Evolutionary conservation across 352 stramenopile genomes (phyloP), one percentile per base, ranked within the genome.

Genomic region (Phytopythium kandeliae): DNA sequence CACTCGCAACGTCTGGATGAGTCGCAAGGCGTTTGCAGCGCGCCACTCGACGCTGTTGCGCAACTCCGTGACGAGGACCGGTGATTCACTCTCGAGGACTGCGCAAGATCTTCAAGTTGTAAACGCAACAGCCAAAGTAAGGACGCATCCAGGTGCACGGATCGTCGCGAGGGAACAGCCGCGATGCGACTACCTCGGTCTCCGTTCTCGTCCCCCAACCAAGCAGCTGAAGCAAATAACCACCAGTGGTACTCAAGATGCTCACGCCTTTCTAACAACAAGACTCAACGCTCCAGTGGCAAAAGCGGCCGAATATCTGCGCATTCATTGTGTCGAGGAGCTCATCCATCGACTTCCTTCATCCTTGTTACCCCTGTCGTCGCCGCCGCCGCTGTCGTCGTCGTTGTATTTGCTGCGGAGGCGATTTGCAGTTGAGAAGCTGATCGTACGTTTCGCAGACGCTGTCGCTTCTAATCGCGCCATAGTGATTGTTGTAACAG

Each of bases 241-340:
- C n/a, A n/a, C n/a, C n/a, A n/a, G n/a, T n/a, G n/a, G n/a, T n/a
- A n/a, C n/a, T n/a, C n/a, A n/a, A n/a, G n/a, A n/a, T n/a, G n/a
- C n/a, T n/a, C 28, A 31, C 4, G 4, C 4, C 28, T 9, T 28
- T 26, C 22, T 44, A 28, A 44, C 38, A 6, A 8, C 13, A 13
- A 30, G 22, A 15, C 13, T 25, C 22, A 30, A 51, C 56, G 55
- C 22, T 52, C 4, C 50, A 71, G 22, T 89, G 71, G 66, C 61
- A 79, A 6, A 73, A 65, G 35, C 64, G 74, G 19, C 58, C 2
- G 16, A 36, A 4, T 48, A 48, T 17, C 8, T 48, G n/a, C 42
- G 42, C n/a, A 16, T 8, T 1, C 7, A 85, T 35, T 89, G 78
- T 50, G 46, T 69, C 8, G 59, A 83, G 25, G 71, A 83, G 19